These are phyloP conservation scores for Tricholoma flavovirens DNA, from an alignment of 768 basidiomycete genomes.

Conservation along the genomic window DNA sequence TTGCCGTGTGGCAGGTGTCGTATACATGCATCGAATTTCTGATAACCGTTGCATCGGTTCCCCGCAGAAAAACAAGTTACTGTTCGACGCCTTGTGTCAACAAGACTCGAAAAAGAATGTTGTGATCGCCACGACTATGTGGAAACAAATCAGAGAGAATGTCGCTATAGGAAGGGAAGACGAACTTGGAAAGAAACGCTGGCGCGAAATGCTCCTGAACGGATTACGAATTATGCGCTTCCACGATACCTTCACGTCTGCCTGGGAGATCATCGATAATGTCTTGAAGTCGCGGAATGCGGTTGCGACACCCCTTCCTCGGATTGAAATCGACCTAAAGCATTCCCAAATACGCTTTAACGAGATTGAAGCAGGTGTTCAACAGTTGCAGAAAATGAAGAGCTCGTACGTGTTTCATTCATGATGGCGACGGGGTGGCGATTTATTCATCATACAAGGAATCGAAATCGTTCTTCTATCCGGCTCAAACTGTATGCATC, in stretches of 20 bases:
- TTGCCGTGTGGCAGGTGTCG: neutral
- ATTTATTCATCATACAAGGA: neutral
- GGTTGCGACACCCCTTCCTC: neutral
- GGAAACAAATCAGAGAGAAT: neutral
- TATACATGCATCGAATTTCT: constrained; percentile 1
- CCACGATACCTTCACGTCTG: constrained; percentile 1
- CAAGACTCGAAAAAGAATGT: neutral
- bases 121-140: constrained; percentile 3
- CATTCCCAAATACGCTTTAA: neutral
- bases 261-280: constrained; percentile 2
- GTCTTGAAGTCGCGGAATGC: neutral
- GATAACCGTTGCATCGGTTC: constrained; percentile 1
- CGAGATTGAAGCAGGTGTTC: neutral
- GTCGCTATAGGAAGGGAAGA: neutral
- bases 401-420: neutral
- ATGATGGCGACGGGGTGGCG: neutral
- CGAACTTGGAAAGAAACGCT: neutral
- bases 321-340: neutral
- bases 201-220: neutral
- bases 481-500: neutral
- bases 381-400: neutral
- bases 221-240: constrained; percentile 2
- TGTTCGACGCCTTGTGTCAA: neutral
- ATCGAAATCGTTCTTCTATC: neutral
- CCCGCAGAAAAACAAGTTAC: neutral